Conservation (phyloP, 768 basidiomycete species). For the Saitozyma sp. region DNA sequence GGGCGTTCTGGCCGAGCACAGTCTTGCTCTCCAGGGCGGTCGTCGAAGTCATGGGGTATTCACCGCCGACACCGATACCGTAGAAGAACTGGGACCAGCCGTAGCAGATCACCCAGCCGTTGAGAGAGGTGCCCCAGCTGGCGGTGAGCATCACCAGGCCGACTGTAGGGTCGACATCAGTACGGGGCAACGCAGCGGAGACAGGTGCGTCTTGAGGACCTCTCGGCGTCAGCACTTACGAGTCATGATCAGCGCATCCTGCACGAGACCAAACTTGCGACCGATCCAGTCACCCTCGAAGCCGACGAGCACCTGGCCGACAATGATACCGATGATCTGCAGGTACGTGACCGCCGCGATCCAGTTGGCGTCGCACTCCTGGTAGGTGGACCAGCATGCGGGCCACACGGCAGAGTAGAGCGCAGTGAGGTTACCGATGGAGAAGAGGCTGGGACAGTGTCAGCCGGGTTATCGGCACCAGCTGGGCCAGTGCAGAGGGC, state of each 20-base stretch:
- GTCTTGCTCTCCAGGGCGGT: constrained; percentile 51
- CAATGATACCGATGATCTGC: constrained; percentile 55
- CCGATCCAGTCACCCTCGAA: constrained; percentile 56
- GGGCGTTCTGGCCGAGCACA: constrained; percentile 28
- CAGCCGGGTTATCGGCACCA: background rate
- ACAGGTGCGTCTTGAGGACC: background rate
- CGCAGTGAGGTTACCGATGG: constrained; percentile 53
- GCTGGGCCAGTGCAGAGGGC: background rate
- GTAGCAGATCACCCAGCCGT: constrained; percentile 56
- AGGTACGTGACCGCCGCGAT: constrained; percentile 52
- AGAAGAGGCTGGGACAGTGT: constrained; percentile 48
- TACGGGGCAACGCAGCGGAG: background rate
- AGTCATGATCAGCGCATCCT: constrained; percentile 55
- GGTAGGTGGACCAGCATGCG: constrained; percentile 46
- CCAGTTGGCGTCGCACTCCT: constrained; percentile 51
- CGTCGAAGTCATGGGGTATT: constrained; percentile 56
- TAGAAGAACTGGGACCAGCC: constrained; percentile 54
- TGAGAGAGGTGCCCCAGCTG: constrained; percentile 53
- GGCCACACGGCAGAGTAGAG: constrained; percentile 54
- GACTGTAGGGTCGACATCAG: constrained; percentile 19
- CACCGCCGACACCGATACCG: constrained; percentile 49
- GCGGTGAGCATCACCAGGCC: constrained; percentile 56
- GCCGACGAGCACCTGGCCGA: constrained; percentile 53
- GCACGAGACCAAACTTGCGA: constrained; percentile 52
- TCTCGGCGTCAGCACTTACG: constrained; percentile 27